phyloP scores from a whole-genome alignment of 257 asterid species.

The Mitragyna speciosa region DNA sequence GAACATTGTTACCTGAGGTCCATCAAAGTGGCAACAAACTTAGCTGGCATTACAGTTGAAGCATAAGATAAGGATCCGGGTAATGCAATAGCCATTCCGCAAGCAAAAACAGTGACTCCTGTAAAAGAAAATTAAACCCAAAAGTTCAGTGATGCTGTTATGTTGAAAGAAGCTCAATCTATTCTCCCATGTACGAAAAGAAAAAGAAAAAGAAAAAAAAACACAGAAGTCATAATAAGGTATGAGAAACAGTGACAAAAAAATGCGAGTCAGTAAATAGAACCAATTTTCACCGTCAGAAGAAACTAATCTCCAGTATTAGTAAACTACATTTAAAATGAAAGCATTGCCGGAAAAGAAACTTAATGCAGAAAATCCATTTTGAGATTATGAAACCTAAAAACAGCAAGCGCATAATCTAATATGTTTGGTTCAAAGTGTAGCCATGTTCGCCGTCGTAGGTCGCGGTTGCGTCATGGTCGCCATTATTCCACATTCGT shows the following conservation, averaged over 20 bases:
- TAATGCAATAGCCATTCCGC: constrained; percentile 76
- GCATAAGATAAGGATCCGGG: constrained; percentile 80
- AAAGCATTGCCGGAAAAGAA: background rate
- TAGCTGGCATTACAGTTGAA: constrained; percentile 89
- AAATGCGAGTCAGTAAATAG: no score
- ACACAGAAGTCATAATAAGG: background rate
- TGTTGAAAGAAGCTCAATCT: background rate
- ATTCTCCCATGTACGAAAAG: background rate
- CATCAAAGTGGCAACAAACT: constrained; percentile 78
- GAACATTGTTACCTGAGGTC: constrained; percentile 61
- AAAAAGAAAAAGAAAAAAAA: no score
- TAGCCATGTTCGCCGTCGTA: no score
- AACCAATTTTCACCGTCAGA: background rate
- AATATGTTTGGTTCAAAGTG: no score
- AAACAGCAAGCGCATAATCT: no score
- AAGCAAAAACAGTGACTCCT: constrained; percentile 84
- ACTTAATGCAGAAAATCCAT: no score
- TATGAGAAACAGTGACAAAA: background rate
- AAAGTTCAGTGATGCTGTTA: background rate
- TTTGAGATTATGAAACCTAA: no score
- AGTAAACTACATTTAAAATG: background rate
- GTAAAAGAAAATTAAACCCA: constrained; percentile 15
- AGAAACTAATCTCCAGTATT: background rate
- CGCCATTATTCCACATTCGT: no score
- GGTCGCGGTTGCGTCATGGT: no score